phyloP scores from a whole-genome alignment of 805 yeast species.

The Wickerhamia fluorescens region DNA sequence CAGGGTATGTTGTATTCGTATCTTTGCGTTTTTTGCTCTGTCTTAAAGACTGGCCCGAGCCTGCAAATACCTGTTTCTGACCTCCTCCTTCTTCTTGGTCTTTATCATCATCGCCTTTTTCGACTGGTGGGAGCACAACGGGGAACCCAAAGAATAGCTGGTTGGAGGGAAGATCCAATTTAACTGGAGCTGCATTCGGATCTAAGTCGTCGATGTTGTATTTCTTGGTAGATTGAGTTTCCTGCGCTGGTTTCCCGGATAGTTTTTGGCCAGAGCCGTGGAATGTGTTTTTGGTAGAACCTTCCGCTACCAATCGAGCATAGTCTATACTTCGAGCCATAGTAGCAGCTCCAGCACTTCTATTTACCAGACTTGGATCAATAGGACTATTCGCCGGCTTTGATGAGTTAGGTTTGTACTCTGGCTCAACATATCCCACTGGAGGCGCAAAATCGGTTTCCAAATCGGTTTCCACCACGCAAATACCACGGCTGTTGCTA shows the following conservation, averaged over 20 bases:
- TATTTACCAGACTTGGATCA: constrained; percentile 26
- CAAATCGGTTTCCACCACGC: constrained; percentile 94
- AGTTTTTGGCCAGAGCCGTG: constrained; percentile 64
- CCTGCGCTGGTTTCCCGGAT: constrained; percentile 48
- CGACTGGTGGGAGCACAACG: constrained; percentile 39
- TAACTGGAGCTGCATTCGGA: constrained; percentile 60
- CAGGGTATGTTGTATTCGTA: constrained; percentile 37
- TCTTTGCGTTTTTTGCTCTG: constrained; percentile 66
- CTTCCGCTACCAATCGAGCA: constrained; percentile 46
- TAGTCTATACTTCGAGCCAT: constrained; percentile 75
- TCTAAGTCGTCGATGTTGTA: constrained; percentile 39
- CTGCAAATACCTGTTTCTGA: constrained; percentile 35
- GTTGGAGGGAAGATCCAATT: constrained; percentile 70
- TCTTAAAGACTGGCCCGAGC: constrained; percentile 73
- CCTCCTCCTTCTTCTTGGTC: constrained; percentile 19
- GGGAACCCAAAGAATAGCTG: constrained; percentile 94
- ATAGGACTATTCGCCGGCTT: constrained; percentile 26
- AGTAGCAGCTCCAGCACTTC: constrained; percentile 48
- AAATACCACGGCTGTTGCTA: constrained; percentile 55
- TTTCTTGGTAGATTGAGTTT: constrained; percentile 11
- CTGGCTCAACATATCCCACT: constrained; percentile 95
- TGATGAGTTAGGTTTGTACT: constrained; percentile 39
- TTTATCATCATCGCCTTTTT: constrained; percentile 16
- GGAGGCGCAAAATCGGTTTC: constrained; percentile 99
- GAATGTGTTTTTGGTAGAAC: constrained; percentile 30